Percentiles rank a stretch among this genome's conserved stretches.
These are phyloP conservation scores for Alternaria arborescens DNA, from an alignment of 2,329 filamentous ascomycete species.

Conservation along the genomic window DNA sequence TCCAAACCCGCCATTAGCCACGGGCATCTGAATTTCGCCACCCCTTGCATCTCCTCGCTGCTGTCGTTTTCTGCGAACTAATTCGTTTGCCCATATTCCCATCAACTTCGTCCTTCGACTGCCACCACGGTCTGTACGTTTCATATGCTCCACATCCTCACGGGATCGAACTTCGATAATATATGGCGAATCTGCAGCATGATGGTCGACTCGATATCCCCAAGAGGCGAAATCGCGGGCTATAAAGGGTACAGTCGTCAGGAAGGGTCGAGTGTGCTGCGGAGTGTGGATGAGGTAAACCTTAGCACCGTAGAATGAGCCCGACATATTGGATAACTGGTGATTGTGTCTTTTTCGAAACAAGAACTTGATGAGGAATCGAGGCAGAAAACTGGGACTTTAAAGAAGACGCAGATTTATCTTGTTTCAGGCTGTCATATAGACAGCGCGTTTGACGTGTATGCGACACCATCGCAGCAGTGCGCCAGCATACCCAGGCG, in stretches of 20 bases:
- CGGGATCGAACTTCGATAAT: constrained; percentile 22
- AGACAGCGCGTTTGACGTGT: not conserved
- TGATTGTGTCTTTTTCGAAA: not conserved
- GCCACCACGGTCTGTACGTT: constrained; percentile 7
- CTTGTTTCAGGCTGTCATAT: not conserved
- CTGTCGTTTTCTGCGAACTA: constrained; percentile 15
- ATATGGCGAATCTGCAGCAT: constrained; percentile 21
- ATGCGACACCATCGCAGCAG: not conserved
- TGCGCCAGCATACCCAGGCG: not conserved
- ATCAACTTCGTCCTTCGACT: constrained; percentile 22
- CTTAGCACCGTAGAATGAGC: constrained; percentile 1
- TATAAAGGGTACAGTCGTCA: constrained; percentile 26
- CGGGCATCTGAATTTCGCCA: not conserved
- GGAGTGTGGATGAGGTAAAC: constrained; percentile 23
- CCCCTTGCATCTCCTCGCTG: not conserved
- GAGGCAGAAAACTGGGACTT: not conserved
- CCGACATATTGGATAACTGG: constrained; percentile 3
- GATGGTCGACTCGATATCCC: constrained; percentile 23
- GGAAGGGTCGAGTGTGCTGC: constrained; percentile 13
- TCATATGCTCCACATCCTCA: constrained; percentile 14
- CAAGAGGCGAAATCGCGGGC: constrained; percentile 27
- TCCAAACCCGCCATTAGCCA: not conserved
- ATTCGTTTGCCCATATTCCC: constrained; percentile 29
- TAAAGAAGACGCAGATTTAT: not conserved
- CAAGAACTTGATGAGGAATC: not conserved